phyloP scores from a whole-genome alignment of 441 rosid genomes.

The Raphanus hybrid region DNA sequence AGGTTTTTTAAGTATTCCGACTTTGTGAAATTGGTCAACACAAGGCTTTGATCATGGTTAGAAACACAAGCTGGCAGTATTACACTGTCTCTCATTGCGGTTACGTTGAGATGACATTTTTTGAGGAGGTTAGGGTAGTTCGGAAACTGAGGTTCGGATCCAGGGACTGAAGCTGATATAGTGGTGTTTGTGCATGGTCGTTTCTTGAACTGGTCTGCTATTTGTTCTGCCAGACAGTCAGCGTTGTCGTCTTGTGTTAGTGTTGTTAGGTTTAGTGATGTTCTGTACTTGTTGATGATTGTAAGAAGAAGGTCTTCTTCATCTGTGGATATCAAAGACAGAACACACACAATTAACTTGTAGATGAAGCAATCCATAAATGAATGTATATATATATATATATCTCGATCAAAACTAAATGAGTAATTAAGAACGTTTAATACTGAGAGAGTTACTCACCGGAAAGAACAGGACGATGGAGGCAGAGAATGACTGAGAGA shows the following conservation, averaged over 20 bases:
- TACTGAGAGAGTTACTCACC: slow-evolving; percentile 6
- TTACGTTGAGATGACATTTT: neutral
- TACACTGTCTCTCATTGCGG: neutral
- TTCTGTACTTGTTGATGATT: slow-evolving; percentile 66
- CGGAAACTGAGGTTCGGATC: slow-evolving; percentile 64
- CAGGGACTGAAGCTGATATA: slow-evolving; percentile 68
- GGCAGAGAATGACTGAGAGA: slow-evolving; percentile 26
- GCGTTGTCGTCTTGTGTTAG: slow-evolving; percentile 70
- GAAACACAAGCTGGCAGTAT: neutral
- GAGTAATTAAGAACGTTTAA: neutral
- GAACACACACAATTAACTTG: slow-evolving; percentile 8
- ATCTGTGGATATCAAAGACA: slow-evolving; percentile 46
- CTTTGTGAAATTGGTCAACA: neutral
- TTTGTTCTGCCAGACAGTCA: slow-evolving; percentile 74
- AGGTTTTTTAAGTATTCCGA: neutral
- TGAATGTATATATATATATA: too few species aligned
- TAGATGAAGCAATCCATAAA: neutral
- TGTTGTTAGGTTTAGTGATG: slow-evolving; percentile 61
- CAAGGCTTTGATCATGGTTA: neutral
- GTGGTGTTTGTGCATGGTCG: slow-evolving; percentile 80
- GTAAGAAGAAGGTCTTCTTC: slow-evolving; percentile 66
- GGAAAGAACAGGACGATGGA: slow-evolving; percentile 39
- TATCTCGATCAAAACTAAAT: neutral
- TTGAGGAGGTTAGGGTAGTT: slow-evolving; percentile 59
- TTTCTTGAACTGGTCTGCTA: slow-evolving; percentile 79